A percentile compares a stretch with the other conserved stretches of the same genome.
Evolutionary conservation across 306 rosid species (phyloP).

Genomic region (Dryas alaskensis): DNA sequence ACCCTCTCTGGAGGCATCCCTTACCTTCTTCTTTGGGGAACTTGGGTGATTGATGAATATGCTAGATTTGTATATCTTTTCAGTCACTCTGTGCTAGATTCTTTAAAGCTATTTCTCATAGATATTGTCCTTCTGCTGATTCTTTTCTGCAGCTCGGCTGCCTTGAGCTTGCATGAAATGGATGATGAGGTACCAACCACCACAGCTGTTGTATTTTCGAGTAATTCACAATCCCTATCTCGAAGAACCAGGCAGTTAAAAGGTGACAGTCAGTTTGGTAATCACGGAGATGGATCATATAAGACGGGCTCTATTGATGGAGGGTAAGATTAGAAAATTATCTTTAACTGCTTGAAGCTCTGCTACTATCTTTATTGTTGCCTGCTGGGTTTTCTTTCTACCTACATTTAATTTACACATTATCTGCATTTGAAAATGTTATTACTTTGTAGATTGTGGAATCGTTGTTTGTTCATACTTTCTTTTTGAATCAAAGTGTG

Average conservation of each 20-base stretch:
- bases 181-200: slow-evolving; percentile 87
- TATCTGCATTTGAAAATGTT: not conserved
- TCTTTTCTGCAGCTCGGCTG: slow-evolving; percentile 58
- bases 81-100: not conserved
- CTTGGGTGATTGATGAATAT: not conserved
- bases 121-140: slow-evolving; percentile 27
- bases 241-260: slow-evolving; percentile 86
- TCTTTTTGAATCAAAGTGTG: not conserved
- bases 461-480: not conserved
- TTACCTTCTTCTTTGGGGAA: not conserved
- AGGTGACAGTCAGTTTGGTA: slow-evolving; percentile 68
- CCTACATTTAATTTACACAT: not conserved
- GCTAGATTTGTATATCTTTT: not conserved
- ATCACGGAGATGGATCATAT: slow-evolving; percentile 69
- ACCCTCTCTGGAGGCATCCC: not conserved
- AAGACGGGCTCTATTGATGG: slow-evolving; percentile 71
- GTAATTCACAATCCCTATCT: slow-evolving; percentile 76
- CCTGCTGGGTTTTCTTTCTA: not conserved
- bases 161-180: slow-evolving; percentile 62
- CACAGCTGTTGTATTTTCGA: slow-evolving; percentile 65
- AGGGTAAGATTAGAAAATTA: slow-evolving; percentile 60
- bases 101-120: not conserved
- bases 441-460: not conserved
- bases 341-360: slow-evolving; percentile 24
- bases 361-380: not conserved